phyloP scores from a whole-genome alignment of 2,329 filamentous ascomycete genomes.

The Fusarium irregulare region DNA sequence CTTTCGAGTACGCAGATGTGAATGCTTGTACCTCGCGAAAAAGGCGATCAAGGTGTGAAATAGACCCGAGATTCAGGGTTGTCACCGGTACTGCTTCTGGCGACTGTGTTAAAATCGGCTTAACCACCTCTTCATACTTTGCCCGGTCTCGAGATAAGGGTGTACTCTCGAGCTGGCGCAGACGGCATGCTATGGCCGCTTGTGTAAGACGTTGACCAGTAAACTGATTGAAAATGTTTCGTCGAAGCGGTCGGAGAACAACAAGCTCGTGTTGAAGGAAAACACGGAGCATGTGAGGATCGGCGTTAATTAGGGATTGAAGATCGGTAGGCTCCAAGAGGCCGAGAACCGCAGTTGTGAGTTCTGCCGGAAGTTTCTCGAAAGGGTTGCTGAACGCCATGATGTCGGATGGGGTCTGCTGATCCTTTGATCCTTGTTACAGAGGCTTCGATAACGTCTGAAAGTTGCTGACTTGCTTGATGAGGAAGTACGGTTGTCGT shows the following conservation, averaged over 20 bases:
- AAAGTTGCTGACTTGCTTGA: too few relatives aligned
- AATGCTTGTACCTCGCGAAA: background rate
- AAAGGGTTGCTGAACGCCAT: background rate
- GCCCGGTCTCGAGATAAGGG: background rate
- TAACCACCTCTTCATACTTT: too few relatives aligned
- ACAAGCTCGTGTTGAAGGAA: background rate
- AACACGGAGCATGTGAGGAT: background rate
- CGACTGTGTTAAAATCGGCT: too few relatives aligned
- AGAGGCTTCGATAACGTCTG: accelerated
- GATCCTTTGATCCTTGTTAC: too few relatives aligned
- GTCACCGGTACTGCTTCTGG: too few relatives aligned
- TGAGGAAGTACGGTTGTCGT: too few relatives aligned
- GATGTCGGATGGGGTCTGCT: background rate
- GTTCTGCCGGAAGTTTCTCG: background rate
- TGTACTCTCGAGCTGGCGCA: background rate
- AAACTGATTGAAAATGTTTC: background rate
- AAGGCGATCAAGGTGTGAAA: background rate
- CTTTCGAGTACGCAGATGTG: background rate
- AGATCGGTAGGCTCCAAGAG: background rate
- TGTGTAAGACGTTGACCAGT: background rate
- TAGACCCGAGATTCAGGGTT: background rate
- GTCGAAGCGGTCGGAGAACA: background rate
- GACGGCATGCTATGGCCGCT: background rate
- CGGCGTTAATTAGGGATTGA: background rate
- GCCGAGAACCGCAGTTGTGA: background rate